These are phyloP conservation scores for Agaricus sinodeliciosus DNA, from an alignment of 768 basidiomycete genomes.

Conservation along the genomic window DNA sequence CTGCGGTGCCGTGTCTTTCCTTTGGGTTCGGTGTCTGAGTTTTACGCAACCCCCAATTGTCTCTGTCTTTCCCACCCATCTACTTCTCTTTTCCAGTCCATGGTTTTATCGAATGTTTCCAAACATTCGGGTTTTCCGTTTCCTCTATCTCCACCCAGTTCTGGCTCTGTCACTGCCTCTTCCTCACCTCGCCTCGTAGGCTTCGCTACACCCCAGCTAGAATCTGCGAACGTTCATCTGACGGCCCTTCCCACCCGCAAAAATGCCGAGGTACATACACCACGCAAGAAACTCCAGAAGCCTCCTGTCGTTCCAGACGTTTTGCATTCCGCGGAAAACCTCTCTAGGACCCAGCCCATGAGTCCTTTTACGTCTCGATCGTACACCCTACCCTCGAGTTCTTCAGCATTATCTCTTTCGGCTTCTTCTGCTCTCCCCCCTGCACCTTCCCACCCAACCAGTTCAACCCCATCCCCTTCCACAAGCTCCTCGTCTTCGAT, in stretches of 20 bases:
- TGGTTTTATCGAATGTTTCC: conserved; percentile 19
- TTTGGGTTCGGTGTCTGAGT: too few species aligned
- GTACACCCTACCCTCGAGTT: conserved; percentile 29
- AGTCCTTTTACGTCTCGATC: conserved; percentile 24
- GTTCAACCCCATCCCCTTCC: conserved; percentile 30
- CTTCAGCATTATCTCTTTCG: conserved; percentile 24
- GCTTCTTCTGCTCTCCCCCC: conserved; percentile 27
- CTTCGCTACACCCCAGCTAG: conserved; percentile 19
- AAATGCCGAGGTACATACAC: background rate
- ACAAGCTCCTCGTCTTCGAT: conserved; percentile 19
- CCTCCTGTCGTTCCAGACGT: conserved; percentile 9
- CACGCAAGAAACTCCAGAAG: conserved; percentile 8
- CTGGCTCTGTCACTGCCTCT: conserved; percentile 31
- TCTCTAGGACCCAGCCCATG: conserved; percentile 13
- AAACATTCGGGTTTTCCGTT: conserved; percentile 28
- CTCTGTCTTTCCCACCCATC: background rate
- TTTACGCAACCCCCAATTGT: background rate
- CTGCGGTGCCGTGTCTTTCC: background rate
- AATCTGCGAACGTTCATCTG: conserved; percentile 17
- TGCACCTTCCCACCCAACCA: conserved; percentile 23
- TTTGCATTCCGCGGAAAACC: background rate
- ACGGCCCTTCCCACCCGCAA: background rate
- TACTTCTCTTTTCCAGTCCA: conserved; percentile 4
- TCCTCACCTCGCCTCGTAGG: conserved; percentile 30
- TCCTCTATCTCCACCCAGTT: conserved; percentile 42